phyloP scores from a whole-genome alignment of 495 filamentous ascomycete species.

The Talaromyces proteolyticus region DNA sequence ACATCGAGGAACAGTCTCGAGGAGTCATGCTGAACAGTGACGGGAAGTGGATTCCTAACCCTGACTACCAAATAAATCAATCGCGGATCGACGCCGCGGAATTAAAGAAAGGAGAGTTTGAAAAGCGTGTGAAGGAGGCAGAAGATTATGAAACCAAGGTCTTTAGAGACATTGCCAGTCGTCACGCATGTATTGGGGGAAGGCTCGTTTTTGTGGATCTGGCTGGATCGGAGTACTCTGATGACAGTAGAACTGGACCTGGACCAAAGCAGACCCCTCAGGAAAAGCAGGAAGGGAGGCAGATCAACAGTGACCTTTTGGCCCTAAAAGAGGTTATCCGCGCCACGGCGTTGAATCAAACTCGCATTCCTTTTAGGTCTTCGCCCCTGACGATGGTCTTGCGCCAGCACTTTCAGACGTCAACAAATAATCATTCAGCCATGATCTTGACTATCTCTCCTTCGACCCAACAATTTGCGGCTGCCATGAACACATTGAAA shows the following conservation, averaged over 20 bases:
- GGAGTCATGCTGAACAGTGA: slow-evolving; percentile 4
- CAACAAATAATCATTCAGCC: slow-evolving; percentile 9
- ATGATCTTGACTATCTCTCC: slow-evolving; percentile 19
- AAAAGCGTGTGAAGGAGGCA: slow-evolving; percentile 12
- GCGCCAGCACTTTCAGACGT: slow-evolving; percentile 14
- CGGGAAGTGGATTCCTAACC: slow-evolving; percentile 14
- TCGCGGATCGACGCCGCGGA: slow-evolving; percentile 17
- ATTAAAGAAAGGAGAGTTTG: slow-evolving; percentile 15
- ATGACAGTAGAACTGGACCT: slow-evolving; percentile 1
- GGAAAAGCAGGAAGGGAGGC: slow-evolving; percentile 16
- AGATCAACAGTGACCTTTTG: slow-evolving; percentile 24
- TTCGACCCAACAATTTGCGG: slow-evolving; percentile 10
- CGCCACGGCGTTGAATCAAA: slow-evolving; percentile 8
- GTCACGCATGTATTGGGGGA: slow-evolving; percentile 13
- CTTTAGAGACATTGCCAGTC: neutral
- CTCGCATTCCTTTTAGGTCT: slow-evolving; percentile 18
- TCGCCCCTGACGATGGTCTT: slow-evolving; percentile 22
- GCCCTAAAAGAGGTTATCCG: slow-evolving; percentile 25
- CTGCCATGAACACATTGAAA: slow-evolving; percentile 21
- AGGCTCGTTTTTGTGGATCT: slow-evolving; percentile 23
- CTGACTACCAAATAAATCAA: slow-evolving; percentile 14
- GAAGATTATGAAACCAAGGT: slow-evolving; percentile 10
- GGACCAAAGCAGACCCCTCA: slow-evolving; percentile 12
- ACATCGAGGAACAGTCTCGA: slow-evolving; percentile 14
- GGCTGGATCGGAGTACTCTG: slow-evolving; percentile 19